Conservation (phyloP, 1,139 yeast genomes). For the Debaryomyces singareniensis region DNA sequence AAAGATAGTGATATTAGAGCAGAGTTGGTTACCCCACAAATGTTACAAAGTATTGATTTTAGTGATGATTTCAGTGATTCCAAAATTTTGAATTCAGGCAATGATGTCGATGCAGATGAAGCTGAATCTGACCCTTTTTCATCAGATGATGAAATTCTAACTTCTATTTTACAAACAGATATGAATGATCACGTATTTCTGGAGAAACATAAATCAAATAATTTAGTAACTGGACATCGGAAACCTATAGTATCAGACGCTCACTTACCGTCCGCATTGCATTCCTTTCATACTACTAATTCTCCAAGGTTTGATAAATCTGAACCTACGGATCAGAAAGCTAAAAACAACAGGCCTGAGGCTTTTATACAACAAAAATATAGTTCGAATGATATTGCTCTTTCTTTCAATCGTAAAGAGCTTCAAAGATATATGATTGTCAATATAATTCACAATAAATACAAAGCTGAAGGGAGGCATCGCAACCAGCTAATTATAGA, state of each 20-base stretch:
- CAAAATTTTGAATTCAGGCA: constrained; percentile 2
- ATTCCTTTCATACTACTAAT: no score
- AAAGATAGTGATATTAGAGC: no score
- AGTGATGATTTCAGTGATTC: constrained; percentile 15
- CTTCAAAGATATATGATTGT: constrained; percentile 46
- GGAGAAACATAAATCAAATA: no score
- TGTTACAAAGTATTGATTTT: constrained; percentile 9
- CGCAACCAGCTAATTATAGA: constrained; percentile 45
- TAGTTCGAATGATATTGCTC: no score
- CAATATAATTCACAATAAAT: constrained; percentile 27
- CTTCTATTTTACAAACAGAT: constrained; percentile 8
- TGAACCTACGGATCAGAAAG: no score
- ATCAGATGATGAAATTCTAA: constrained; percentile 13
- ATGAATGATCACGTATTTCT: no score
- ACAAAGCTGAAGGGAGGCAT: constrained; percentile 19
- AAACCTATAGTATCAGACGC: no score
- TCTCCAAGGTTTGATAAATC: no score
- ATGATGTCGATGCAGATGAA: constrained; percentile 1
- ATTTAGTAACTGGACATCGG: no score
- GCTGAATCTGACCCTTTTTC: constrained; percentile 21
- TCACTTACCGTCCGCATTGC: no score
- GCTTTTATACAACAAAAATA: no score
- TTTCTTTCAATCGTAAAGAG: constrained; percentile 38
- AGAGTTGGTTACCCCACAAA: constrained; percentile 4
- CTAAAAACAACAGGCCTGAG: no score